Base-by-base conservation (phyloP, 192 early-diverging fungal genomes). In the Dissophora globulifera region DNA sequence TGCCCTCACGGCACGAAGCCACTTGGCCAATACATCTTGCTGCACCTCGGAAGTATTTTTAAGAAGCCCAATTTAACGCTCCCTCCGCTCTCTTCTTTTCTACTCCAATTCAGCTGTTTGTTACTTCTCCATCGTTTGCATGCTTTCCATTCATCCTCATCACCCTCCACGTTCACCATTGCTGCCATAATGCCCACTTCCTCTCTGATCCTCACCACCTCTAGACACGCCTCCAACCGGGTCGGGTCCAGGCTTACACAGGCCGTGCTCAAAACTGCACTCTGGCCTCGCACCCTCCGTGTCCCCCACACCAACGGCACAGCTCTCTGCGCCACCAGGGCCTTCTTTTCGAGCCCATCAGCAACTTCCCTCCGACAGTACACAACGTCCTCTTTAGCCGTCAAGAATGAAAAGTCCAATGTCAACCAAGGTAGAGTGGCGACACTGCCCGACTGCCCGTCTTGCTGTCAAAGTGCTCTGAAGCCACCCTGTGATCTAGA, bases 371-470 rank as follows among this genome's bases (percentile, higher is more conserved):
- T 69, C 55, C 67, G 53, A 11, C 60, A 62, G 23, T 71, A 62
- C 50, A 62, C 59, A 5, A 57, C 67, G 2, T 22, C 47, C 4
- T 62, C 69, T 0, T 16, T 60, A 25, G 16, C 30, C 11, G 53
- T 55, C 13, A 55, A 43, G n/a, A 71, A 62, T 32, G 69, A 71
- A 50, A 71, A 71, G 43, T 47, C 59, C 10, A 71, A 57, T 27
- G 38, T 71, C 27, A 71, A 71, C 40, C 69, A 71, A 45, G 69
- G 69, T 62, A 62, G 23, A 40, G 30, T n/a, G n/a, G n/a, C n/a
- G n/a, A n/a, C n/a, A n/a, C n/a, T n/a, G n/a, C n/a, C n/a, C n/a
- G n/a, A n/a, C n/a, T n/a, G n/a, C n/a, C n/a, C n/a, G n/a, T n/a
- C n/a, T n/a, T n/a, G n/a, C n/a, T n/a, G n/a, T n/a, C n/a, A n/a